Base-by-base conservation (phyloP, 1,284 basidiomycete genomes). In the Phylloboletellus chloephorus region DNA sequence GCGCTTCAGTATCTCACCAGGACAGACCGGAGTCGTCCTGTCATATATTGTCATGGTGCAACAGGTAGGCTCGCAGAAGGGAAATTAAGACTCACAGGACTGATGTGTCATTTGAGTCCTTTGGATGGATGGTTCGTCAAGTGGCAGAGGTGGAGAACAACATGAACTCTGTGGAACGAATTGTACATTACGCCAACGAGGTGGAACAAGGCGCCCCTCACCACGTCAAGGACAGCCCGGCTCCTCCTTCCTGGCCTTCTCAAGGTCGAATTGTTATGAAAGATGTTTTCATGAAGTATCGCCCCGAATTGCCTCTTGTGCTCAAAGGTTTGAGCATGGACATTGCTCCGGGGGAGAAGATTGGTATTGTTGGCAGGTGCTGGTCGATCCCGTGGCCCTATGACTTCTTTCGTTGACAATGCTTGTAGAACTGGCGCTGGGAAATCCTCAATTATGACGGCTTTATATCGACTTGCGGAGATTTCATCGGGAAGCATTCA, bases 121-220 rank as follows among this genome's bases (percentile, higher is more conserved):
- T 93, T 54, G 81, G 83, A 11, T 90, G 81, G 85, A 74, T 91
- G 57, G 79, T 93, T 34, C 79, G 88, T 16, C 89, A 93, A 60
- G 73, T 75, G 37, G 86, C 87, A 3, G 87, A 92, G 56, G 81
- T 91, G 11, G 88, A 94, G 64, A 93, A 94, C 60, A 78, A 93
- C 62, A 92, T 94, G 85, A 92, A 92, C 60, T 82, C 83, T 17
- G 88, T 92, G 4, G 91, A 95, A 63, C 81, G 88, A 32, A 72
- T 92, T 22, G 67, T 88, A 3, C 76, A 91, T 60, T 95, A 95
- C 53, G 80, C 83, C 22, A 67, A 69, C 40, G 63, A 74, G 25
- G 23, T 58, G 4, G 51, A 48, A 41, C 84, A 89, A 60, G 92
- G 95, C 61, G 77, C 86, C 1, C 73, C 86, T 0, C 78, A 88